These are phyloP conservation scores for Vachellia pachyceras DNA, from an alignment of 306 rosid genomes.

Conservation along the genomic window DNA sequence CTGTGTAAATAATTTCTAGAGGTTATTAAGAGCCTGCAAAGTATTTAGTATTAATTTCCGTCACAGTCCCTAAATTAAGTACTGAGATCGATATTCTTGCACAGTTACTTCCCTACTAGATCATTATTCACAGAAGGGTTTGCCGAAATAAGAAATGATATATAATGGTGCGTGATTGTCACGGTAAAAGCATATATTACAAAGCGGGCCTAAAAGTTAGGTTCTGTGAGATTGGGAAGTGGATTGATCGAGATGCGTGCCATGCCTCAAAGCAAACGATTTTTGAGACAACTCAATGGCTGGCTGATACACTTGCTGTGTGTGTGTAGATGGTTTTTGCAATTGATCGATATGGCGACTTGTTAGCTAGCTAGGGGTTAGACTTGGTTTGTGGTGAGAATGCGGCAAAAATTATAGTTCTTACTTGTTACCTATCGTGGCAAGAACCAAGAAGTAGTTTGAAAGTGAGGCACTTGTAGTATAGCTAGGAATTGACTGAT, in stretches of 20 bases:
- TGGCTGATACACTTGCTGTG: no score
- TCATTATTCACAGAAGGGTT: neutral
- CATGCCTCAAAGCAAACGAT: neutral
- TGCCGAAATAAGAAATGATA: slow-evolving; percentile 34
- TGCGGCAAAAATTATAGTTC: slow-evolving; percentile 21
- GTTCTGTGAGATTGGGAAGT: neutral
- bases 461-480: no score
- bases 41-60: neutral
- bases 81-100: neutral
- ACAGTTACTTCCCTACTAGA: neutral
- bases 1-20: neutral
- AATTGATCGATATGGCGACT: neutral
- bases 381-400: slow-evolving; percentile 28
- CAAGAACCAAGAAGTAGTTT: no score
- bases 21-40: neutral
- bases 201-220: neutral
- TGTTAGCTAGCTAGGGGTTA: neutral
- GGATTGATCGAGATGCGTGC: no score
- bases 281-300: slow-evolving; percentile 9
- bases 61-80: neutral
- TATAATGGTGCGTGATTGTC: slow-evolving; percentile 9
- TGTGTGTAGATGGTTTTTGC: neutral
- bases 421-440: no score
- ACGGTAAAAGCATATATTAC: slow-evolving; percentile 29
- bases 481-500: no score